Conservation (phyloP, 108 stramenopile species). For the Aurantiochytrium sp. region DNA sequence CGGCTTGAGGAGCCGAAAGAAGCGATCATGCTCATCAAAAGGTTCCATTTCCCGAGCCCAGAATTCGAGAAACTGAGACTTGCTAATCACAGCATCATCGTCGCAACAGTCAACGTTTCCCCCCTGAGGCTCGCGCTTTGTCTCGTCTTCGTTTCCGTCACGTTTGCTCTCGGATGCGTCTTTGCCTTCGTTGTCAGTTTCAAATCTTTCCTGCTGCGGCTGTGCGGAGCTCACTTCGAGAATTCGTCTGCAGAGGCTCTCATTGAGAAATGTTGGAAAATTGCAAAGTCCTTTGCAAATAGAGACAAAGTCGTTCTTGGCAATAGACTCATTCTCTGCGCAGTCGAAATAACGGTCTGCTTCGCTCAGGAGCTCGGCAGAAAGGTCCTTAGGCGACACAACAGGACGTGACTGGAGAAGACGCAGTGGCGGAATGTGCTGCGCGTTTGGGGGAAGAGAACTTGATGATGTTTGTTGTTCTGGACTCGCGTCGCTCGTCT, state of each 20-base stretch:
- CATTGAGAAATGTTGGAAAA: not conserved
- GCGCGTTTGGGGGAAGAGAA: not conserved
- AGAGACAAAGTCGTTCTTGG: not conserved
- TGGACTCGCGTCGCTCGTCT: too few relatives aligned
- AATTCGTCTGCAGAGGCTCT: not conserved
- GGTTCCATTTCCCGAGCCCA: constrained; percentile 50
- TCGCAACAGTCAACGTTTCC: not conserved
- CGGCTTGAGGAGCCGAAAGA: constrained; percentile 50
- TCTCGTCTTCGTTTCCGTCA: not conserved
- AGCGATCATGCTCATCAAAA: constrained; percentile 42
- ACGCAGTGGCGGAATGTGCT: not conserved
- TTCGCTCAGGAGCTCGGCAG: not conserved
- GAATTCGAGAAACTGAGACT: constrained; percentile 31
- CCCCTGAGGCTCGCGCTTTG: too few relatives aligned
- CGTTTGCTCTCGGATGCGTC: not conserved
- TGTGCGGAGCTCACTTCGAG: too few relatives aligned
- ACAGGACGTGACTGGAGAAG: not conserved
- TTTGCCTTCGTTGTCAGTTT: not conserved
- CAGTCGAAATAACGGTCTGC: not conserved
- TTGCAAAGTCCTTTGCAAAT: not conserved
- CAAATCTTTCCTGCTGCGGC: not conserved
- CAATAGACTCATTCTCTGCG: not conserved
- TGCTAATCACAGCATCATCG: not conserved
- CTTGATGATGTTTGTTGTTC: too few relatives aligned
- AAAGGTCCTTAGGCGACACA: not conserved